Base-by-base conservation (phyloP, 805 yeast species). In the Metahyphopichia silvanorum region DNA sequence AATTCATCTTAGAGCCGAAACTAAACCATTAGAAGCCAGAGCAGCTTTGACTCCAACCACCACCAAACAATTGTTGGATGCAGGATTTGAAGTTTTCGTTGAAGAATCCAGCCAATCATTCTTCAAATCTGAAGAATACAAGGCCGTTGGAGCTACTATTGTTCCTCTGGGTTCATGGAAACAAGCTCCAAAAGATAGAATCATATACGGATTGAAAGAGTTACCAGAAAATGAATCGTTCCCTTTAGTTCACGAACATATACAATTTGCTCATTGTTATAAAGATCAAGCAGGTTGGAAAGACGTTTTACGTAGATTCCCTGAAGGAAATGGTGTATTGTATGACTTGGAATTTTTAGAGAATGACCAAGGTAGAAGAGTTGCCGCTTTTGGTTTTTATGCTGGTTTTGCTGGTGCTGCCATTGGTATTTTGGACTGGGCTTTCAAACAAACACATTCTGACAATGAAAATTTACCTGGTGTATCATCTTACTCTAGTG, bases 341-440 rank as follows among this genome's bases (percentile, higher is more conserved):
- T 93, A 93, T 58, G 99, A 93, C 59, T 71, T 93, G 46, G 99
- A 93, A 67, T 93, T 93, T 56, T 71, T 93, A 58, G 94, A 86
- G 60, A 87, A 93, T 58, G 96, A 84, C 49, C 80, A 77, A 53
- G 98, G 98, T 21, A 85, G 98, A 72, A 85, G 99, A 66, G 99
- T 93, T 18, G 99, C 99, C 27, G 98, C 98, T 6, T 93, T 93
- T 57, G 99, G 99, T n/a, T 93, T 77, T 71, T 91, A 91, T 60
- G 98, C 99, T 27, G 99, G 99, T n/a, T 93, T 93, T 59, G 98
- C 98, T 5, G 99, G 99, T 53, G 98, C 99, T 21, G 99, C 98
- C 21, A 66, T 93, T 35, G 98, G 98, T 51, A 71, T 91, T 32
- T 77, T 77, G 59, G 95, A 88, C 62, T 93, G 98, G 96, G 84